Base-by-base conservation (phyloP, 192 early-diverging fungal species). In the Pilaira anomala region DNA sequence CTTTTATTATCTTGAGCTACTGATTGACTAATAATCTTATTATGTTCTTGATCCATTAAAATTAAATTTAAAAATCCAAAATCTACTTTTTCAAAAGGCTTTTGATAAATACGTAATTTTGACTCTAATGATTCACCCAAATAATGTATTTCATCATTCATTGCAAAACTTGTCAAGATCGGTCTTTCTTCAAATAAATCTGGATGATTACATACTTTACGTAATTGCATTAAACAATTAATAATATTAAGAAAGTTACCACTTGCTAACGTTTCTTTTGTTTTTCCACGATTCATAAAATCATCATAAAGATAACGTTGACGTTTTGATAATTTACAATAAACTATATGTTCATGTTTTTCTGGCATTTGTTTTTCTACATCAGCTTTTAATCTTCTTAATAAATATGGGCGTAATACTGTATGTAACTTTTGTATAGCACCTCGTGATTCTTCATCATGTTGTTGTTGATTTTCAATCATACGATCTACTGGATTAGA, bases 401-500 rank as follows among this genome's bases (percentile, higher is more conserved):
- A 67, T 6, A 88, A 62, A 66, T 86, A 87, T 0, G 86, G 86
- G 36, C 86, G 76, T 11, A 78, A 67, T n/a, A 83, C 83, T 41
- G 77, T 88, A 58, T 83, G 89, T 12, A 87, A 72, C 68, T 74
- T 80, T 52, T 70, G 78, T 60, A 82, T 85, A 54, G 81, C 80
- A 57, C 65, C 73, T 29, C 73, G 77, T 22, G 76, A 83, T 50
- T 76, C 80, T 40, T 80, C 83, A 48, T 73, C 75, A 9, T 62
- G 21, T 26, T 53, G 29, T 57, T 73, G 73, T 41, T 79, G 75
- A 11, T 76, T 83, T 48, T 89, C 84, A 25, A 92, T 84, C 65
- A 88, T 83, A 50, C 83, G 83, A 68, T 95, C 93, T n/a, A 98
- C 86, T n/a, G 87, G 85, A 60, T 84, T 80, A 9, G 85, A 81